Conservation (phyloP, 2,329 filamentous ascomycete species). For the Myriangium duriaei region DNA sequence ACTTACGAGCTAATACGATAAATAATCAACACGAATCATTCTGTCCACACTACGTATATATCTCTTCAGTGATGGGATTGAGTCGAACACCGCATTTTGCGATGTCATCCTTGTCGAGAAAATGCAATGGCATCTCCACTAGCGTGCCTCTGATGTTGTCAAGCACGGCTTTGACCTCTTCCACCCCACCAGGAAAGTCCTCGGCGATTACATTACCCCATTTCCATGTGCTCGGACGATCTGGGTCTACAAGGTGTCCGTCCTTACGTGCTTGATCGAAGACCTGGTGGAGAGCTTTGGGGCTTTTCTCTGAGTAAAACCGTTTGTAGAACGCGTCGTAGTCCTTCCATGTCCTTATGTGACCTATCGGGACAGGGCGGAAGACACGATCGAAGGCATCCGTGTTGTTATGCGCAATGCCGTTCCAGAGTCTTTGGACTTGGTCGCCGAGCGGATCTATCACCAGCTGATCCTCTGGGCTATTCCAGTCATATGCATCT, state of each 20-base stretch:
- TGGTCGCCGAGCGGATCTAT: constrained; percentile 57
- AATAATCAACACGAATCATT: too few relatives aligned
- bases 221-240: constrained; percentile 48
- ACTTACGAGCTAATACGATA: too few relatives aligned
- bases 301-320: constrained; percentile 43
- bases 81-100: constrained; percentile 63
- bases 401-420: constrained; percentile 64
- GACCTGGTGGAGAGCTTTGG: constrained; percentile 32
- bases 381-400: constrained; percentile 71
- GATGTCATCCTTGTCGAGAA: constrained; percentile 75
- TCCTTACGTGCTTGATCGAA: constrained; percentile 9
- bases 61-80: constrained; percentile 36
- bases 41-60: too few relatives aligned
- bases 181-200: constrained; percentile 33
- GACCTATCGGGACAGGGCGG: constrained; percentile 61
- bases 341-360: constrained; percentile 56
- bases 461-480: constrained; percentile 43
- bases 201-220: constrained; percentile 71
- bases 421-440: constrained; percentile 61
- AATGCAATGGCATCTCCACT: constrained; percentile 82
- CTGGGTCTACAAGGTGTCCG: constrained; percentile 14
- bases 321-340: constrained; percentile 60
- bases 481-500: constrained; percentile 40
- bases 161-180: constrained; percentile 56
- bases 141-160: constrained; percentile 47